These are phyloP conservation scores for Pulveroboletus sp. DNA, from an alignment of 768 basidiomycete genomes.

Conservation along the genomic window DNA sequence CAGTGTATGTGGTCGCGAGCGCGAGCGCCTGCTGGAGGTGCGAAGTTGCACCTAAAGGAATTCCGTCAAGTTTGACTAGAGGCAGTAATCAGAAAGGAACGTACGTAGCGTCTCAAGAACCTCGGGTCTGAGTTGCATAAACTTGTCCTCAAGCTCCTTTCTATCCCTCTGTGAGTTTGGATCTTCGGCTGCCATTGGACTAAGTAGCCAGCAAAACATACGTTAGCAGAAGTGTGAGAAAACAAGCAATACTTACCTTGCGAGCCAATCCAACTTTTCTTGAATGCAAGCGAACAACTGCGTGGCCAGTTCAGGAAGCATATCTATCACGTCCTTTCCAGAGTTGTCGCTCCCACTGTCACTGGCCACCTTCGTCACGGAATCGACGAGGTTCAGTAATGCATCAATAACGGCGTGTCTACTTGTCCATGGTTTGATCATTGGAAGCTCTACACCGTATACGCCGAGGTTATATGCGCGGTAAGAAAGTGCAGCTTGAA, in stretches of 20 bases:
- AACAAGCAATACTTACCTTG: constrained; percentile 39
- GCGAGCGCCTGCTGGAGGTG: constrained; percentile 69
- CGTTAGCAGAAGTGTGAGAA: background rate
- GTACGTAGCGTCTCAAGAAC: constrained; percentile 78
- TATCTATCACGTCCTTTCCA: constrained; percentile 42
- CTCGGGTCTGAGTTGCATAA: constrained; percentile 69
- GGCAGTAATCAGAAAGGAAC: constrained; percentile 22
- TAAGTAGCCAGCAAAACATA: constrained; percentile 24
- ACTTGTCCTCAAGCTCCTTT: constrained; percentile 61
- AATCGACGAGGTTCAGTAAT: constrained; percentile 68
- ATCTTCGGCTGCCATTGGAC: constrained; percentile 45
- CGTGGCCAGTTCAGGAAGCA: constrained; percentile 64
- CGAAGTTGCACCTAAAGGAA: constrained; percentile 56
- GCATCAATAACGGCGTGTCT: constrained; percentile 63
- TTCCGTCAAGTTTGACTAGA: background rate
- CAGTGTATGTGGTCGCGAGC: constrained; percentile 83
- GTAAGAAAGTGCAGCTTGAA: constrained; percentile 72
- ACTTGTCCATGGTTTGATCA: constrained; percentile 85
- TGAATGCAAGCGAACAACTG: constrained; percentile 63
- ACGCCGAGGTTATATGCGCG: constrained; percentile 66
- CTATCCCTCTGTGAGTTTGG: constrained; percentile 53
- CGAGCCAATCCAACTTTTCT: constrained; percentile 69
- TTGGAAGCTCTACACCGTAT: constrained; percentile 74
- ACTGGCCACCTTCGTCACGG: constrained; percentile 40
- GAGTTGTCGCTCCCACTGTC: constrained; percentile 7